A percentile compares a stretch with the other conserved stretches of the same genome.
phyloP scores from a whole-genome alignment of 345 rosid species.

The Aquilaria yunnanensis region DNA sequence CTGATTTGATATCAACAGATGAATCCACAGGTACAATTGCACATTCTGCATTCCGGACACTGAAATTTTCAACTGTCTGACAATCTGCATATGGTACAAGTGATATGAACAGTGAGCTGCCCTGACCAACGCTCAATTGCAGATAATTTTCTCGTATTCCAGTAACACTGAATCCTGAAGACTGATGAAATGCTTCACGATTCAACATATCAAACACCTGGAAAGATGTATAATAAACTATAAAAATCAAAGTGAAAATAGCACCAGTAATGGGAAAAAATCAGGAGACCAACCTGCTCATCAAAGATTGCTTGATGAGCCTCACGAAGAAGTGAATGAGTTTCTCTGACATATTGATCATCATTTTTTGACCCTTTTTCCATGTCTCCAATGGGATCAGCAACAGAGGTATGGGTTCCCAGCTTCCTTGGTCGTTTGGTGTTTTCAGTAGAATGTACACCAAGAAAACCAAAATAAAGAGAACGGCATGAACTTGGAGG shows the following conservation, averaged over 20 bases:
- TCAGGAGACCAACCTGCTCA: slow-evolving; percentile 56
- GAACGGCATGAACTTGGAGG: slow-evolving; percentile 65
- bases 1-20: slow-evolving; percentile 34
- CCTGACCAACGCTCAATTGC: slow-evolving; percentile 66
- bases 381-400: slow-evolving; percentile 25
- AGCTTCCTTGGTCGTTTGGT: slow-evolving; percentile 27
- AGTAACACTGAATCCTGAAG: slow-evolving; percentile 65
- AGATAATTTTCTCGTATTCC: slow-evolving; percentile 81
- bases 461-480: slow-evolving; percentile 78
- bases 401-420: slow-evolving; percentile 16
- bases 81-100: slow-evolving; percentile 45
- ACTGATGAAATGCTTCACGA: slow-evolving; percentile 72
- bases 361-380: slow-evolving; percentile 41
- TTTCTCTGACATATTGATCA: slow-evolving; percentile 57
- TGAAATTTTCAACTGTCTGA: slow-evolving; percentile 26
- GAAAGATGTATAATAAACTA: slow-evolving; percentile 16
- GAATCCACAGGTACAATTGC: slow-evolving; percentile 34
- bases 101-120: slow-evolving; percentile 65
- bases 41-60: slow-evolving; percentile 30
- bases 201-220: slow-evolving; percentile 85
- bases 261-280: slow-evolving; percentile 1
- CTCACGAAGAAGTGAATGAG: slow-evolving; percentile 58
- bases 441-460: slow-evolving; percentile 27
- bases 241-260: slow-evolving; percentile 2
- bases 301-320: slow-evolving; percentile 80